Conservation (phyloP, 2,329 filamentous ascomycete species). For the Blumeria hordei region DNA sequence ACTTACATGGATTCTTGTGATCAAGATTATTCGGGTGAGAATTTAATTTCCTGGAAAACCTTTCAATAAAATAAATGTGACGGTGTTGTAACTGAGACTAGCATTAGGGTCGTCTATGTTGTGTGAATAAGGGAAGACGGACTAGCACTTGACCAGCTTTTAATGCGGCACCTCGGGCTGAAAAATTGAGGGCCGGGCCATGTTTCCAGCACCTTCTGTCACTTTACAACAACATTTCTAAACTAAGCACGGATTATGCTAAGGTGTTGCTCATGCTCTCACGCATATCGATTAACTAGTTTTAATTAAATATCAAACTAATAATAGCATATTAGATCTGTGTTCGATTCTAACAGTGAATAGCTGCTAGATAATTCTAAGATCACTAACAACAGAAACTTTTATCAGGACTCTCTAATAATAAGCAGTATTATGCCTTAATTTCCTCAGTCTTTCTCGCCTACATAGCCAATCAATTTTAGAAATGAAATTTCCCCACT, state of each 20-base stretch:
- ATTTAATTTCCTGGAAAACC: neutral
- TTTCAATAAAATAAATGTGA: neutral
- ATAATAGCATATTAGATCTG: too few relatives aligned
- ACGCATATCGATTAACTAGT: too few relatives aligned
- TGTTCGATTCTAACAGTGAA: too few relatives aligned
- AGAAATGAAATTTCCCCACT: too few relatives aligned
- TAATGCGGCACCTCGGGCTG: neutral
- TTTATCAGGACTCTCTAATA: too few relatives aligned
- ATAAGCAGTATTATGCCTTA: too few relatives aligned
- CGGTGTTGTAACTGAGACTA: neutral
- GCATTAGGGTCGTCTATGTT: neutral
- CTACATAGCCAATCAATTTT: too few relatives aligned
- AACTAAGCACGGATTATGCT: neutral
- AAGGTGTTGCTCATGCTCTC: too few relatives aligned
- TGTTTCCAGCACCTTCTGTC: conserved; percentile 1
- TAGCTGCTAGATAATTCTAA: too few relatives aligned
- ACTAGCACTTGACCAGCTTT: neutral
- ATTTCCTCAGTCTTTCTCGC: too few relatives aligned
- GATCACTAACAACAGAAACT: too few relatives aligned
- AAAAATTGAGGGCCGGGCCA: neutral
- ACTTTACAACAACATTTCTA: neutral
- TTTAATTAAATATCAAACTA: too few relatives aligned
- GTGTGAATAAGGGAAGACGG: neutral
- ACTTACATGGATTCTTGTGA: neutral
- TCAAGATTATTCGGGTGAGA: neutral